Evolutionary conservation across 139 green algal species (phyloP), one percentile per base, ranked within the genome.

Genomic region (Chlorella ohadii): DNA sequence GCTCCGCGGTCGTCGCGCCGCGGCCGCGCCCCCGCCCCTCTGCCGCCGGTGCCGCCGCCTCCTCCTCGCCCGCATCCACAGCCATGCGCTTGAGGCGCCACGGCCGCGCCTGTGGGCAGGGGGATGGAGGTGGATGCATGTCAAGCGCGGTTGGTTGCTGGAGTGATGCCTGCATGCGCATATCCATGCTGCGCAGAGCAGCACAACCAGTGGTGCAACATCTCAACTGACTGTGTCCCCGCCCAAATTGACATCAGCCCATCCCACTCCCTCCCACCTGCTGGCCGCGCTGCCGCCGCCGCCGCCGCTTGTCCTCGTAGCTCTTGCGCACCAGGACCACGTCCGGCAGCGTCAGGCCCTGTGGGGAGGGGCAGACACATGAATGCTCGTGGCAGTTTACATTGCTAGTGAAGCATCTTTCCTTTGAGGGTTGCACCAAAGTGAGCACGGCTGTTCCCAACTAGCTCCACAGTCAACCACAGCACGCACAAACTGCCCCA

Each of bases 241-340:
- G 23, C 33, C 87, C 13, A 83, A 81, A 57, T 98, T 93, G 82
- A 95, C 94, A 2, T 82, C 82, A 89, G 98, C 83, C 56, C 87
- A 88, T 86, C 94, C 92, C 20, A 98, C 89, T 89, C 94, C 93
- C 93, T 9, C 95, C 89, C 47, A 79, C 85, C 55, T 82, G 41
- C 57, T 82, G 81, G 61, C 88, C 94, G 71, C 86, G 85, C 63
- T 83, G 77, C 55, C 89, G 82, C 79, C 88, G 84, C 89, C 87
- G 87, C 71, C 84, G 80, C 44, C 97, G 87, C 87, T 93, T 93
- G 87, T 98, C 95, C 87, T 97, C 94, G 84, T 98, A 99, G 73
- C 84, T 94, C 92, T 99, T 99, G 39, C 92, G 88, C 67, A 97
- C 96, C 57, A 99, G 93, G 9, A 99, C 82, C 11, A 98, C 93